Base-by-base conservation (phyloP, 129 eudicot genomes). In the Daucus carota region DNA sequence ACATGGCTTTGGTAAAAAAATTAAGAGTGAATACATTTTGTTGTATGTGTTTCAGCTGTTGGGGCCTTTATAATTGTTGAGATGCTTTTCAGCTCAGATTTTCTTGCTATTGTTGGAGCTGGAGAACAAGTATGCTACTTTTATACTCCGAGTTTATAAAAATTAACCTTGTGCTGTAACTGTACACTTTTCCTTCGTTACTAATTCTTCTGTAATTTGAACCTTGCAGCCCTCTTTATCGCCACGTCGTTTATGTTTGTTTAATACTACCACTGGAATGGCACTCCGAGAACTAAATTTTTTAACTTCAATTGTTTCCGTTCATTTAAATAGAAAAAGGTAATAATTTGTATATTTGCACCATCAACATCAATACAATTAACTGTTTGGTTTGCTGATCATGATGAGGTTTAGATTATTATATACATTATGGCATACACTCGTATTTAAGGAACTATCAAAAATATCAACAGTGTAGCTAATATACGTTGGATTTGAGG, bases 61-160 rank as follows among this genome's bases (percentile, higher is more conserved):
- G 99, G 99, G 78, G 97, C 96, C 62, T 94, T 94, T 78, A 83
- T 78, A 65, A 86, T 94, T 31, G 93, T 91, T 70, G 99, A 94
- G 86, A 94, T 94, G 99, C 96, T 92, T 68, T 94, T 82, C 87
- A 88, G 83, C 81, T 80, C 96, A 80, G 87, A 86, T 79, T 92
- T 94, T 74, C 89, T 94, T 59, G 96, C 93, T 75, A 84, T 94
- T 75, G 99, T 94, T 75, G 99, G 99, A 78, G 99, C 99, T 82
- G 99, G 99, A 80, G 99, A 94, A 86, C 97, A 94, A 96, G 98
- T 94, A 8, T 28, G 13, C 38, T 42, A 43, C 12, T 34, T 18
- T 38, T 68, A n/a, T 38, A 41, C 50, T 70, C 74, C 26, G 20
- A 28, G 36, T 14, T 29, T 29, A 63, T 63, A 22, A 1, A 29